Conservation (phyloP, 2,329 filamentous ascomycete species). For the Fusarium sp. region DNA sequence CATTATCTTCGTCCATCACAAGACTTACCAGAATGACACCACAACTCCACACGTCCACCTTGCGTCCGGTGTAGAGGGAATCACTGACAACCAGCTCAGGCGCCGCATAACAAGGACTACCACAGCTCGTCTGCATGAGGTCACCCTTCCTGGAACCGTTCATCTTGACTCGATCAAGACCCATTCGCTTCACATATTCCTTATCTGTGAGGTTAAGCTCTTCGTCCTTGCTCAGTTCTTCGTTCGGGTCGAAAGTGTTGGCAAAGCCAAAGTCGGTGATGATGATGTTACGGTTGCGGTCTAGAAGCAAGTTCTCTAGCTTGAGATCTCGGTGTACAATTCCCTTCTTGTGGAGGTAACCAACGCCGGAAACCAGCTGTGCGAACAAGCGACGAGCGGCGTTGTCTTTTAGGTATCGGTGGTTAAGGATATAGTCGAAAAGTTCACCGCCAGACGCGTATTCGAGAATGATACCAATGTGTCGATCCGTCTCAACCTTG, state of each 20-base stretch:
- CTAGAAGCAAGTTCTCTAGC: conserved; percentile 92
- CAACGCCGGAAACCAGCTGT: conserved; percentile 94
- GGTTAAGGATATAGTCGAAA: conserved; percentile 97
- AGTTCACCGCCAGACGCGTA: conserved; percentile 97
- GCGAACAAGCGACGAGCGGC: conserved; percentile 91
- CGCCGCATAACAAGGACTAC: conserved; percentile 96
- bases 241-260: conserved; percentile 91
- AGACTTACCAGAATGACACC: conserved; percentile 92
- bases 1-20: neutral
- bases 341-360: conserved; percentile 97
- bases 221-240: conserved; percentile 90
- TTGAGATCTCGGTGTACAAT: conserved; percentile 98
- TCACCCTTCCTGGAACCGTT: conserved; percentile 87
- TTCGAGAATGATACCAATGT: conserved; percentile 98
- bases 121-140: conserved; percentile 98
- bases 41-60: conserved; percentile 99
- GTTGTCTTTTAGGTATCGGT: conserved; percentile 94
- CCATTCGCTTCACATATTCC: conserved; percentile 86
- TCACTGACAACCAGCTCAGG: conserved; percentile 98
- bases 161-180: conserved; percentile 81
- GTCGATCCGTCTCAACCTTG: conserved; percentile 97
- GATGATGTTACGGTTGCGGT: conserved; percentile 98
- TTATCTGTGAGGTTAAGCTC: conserved; percentile 88
- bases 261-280: conserved; percentile 99
- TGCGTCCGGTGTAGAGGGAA: conserved; percentile 94